phyloP scores from a whole-genome alignment of 441 rosid genomes.

The Adansonia grandidieri region DNA sequence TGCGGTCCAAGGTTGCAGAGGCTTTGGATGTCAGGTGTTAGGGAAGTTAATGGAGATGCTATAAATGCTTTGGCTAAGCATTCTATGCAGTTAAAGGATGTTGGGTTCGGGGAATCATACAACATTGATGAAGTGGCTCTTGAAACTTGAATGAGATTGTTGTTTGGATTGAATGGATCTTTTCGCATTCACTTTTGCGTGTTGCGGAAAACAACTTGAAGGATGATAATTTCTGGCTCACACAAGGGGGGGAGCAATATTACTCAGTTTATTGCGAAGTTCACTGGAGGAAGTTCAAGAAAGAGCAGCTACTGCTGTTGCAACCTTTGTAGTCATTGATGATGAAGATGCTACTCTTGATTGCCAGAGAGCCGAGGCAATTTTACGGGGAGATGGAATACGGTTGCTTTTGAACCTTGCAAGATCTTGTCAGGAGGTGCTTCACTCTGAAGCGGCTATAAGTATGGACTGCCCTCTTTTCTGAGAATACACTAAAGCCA shows the following conservation, averaged over 20 bases:
- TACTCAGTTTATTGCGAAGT: constrained; percentile 84
- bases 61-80: constrained; percentile 78
- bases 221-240: constrained; percentile 89
- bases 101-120: constrained; percentile 82
- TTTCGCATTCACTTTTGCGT: constrained; percentile 84
- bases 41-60: constrained; percentile 80
- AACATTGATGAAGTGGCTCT: constrained; percentile 80
- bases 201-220: constrained; percentile 82
- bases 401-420: constrained; percentile 87
- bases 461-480: constrained; percentile 37
- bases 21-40: constrained; percentile 80
- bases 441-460: constrained; percentile 96
- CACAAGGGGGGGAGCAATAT: constrained; percentile 76
- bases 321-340: constrained; percentile 91
- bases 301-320: constrained; percentile 89
- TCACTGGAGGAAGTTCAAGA: constrained; percentile 95
- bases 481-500: background rate
- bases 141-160: constrained; percentile 68
- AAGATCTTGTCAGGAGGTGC: constrained; percentile 88
- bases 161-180: constrained; percentile 88
- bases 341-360: constrained; percentile 93
- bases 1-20: constrained; percentile 82
- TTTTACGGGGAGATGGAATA: constrained; percentile 83
- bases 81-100: constrained; percentile 61
- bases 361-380: constrained; percentile 89